Evolutionary conservation across 1,284 basidiomycete genomes (phyloP).

Genomic region (Abortiporus biennis): DNA sequence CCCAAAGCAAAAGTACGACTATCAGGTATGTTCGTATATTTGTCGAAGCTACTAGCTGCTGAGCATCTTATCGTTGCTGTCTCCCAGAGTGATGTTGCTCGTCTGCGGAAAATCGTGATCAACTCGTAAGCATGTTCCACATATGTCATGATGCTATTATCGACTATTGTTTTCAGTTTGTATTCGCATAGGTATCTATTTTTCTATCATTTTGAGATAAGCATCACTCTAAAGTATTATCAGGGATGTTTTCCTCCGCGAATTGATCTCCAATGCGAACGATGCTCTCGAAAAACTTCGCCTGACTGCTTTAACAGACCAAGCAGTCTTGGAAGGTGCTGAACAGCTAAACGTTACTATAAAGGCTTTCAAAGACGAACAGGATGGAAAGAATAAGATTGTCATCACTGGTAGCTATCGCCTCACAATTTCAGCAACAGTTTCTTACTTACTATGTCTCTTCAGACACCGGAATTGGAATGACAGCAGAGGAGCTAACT

Average conservation of each 20-base stretch:
- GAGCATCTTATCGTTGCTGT: constrained; percentile 3
- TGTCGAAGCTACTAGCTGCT: not conserved
- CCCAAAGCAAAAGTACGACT: constrained; percentile 59
- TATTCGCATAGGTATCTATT: constrained; percentile 63
- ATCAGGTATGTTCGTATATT: constrained; percentile 61
- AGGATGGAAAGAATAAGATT: constrained; percentile 63
- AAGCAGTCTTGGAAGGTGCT: constrained; percentile 60
- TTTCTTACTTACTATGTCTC: constrained; percentile 2
- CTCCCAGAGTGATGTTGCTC: constrained; percentile 82
- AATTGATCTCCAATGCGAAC: constrained; percentile 91
- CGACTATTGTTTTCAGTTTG: constrained; percentile 38
- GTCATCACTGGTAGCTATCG: constrained; percentile 64
- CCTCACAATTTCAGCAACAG: not conserved
- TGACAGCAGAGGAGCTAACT: constrained; percentile 81
- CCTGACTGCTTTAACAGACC: constrained; percentile 78
- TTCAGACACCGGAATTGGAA: constrained; percentile 89
- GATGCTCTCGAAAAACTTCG: constrained; percentile 94
- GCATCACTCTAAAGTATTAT: constrained; percentile 2
- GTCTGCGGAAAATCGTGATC: constrained; percentile 88
- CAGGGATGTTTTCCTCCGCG: constrained; percentile 90
- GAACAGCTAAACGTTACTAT: constrained; percentile 84
- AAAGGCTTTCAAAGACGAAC: constrained; percentile 56
- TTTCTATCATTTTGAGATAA: constrained; percentile 8
- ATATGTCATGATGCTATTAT: not conserved
- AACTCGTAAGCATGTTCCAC: constrained; percentile 54